phyloP scores from a whole-genome alignment of 78 protist genomes.

The Monocercomonoides exilis region DNA sequence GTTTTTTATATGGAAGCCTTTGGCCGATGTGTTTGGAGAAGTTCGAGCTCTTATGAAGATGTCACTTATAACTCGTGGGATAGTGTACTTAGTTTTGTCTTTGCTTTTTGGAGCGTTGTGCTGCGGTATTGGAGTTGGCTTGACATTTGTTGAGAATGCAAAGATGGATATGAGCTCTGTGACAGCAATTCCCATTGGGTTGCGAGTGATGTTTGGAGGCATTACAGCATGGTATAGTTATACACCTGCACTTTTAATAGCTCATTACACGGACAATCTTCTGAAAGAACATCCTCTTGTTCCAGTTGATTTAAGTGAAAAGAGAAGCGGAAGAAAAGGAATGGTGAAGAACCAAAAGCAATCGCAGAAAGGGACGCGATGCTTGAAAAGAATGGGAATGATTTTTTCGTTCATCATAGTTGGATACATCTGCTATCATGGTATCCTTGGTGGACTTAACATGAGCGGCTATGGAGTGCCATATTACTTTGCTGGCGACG shows the following conservation, averaged over 20 bases:
- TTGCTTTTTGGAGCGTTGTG: neutral
- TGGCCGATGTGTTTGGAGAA: neutral
- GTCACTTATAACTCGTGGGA: neutral
- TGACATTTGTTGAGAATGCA: neutral
- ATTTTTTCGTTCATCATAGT: neutral
- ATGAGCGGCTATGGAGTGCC: too few relatives aligned
- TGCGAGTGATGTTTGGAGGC: neutral
- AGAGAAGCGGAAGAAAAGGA: neutral
- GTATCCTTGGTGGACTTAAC: too few relatives aligned
- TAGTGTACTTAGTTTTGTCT: neutral
- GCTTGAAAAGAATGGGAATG: neutral
- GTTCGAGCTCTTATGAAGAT: neutral
- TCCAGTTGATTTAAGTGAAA: neutral
- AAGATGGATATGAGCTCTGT: neutral
- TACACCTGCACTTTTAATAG: neutral
- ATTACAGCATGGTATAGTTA: neutral
- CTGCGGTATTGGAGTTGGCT: neutral
- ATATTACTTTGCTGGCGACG: too few relatives aligned
- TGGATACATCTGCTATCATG: neutral
- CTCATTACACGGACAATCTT: neutral
- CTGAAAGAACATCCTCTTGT: neutral
- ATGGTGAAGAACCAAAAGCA: neutral
- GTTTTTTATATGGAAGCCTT: neutral
- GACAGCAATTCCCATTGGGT: neutral
- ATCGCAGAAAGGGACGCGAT: neutral